Base-by-base conservation (phyloP, 805 yeast species). In the Suhomyces pyralidae region DNA sequence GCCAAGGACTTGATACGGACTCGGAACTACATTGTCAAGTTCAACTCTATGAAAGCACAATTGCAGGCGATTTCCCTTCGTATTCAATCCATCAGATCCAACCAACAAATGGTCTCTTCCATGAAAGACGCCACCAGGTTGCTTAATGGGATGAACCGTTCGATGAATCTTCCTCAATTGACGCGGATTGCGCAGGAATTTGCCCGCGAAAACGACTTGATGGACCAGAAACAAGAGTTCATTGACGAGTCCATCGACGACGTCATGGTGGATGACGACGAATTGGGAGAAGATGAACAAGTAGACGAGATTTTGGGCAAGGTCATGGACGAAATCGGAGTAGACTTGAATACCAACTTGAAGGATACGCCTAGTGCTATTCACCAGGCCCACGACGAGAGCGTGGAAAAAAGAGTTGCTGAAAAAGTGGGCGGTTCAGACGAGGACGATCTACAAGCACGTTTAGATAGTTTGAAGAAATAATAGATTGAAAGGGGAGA, bases 151-250 rank as follows among this genome's bases (percentile, higher is more conserved):
- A 88, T 94, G 96, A 94, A 94, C 68, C 77, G 85, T 62, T 83
- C 83, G 52, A 88, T 94, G 96, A 94, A 96, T 64, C 71, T 94
- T 56, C 97, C 97, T 1, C 96, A 89, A 60, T 74, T 94, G 55
- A 86, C 90, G 52, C 81, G 86, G 55, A 94, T 94, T 19, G 90
- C 97, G 2, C 92, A 90, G 88, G 98, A 94, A 62, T 94, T 94
- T 69, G 96, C 94, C 63, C 84, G 83, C 62, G 96, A 93, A 64
- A 90, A 88, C 69, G 99, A 96, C 66, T 75, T 96, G 61, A 94
- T 94, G 98, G 97, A 93, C 69, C 99, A 94, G 73, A 86, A 96
- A 64, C 98, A 96, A 69, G 99, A 96, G 68, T 90, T 96, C 83
- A 94, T 94, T 88, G 99, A 94, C 66, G 99, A 94, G 66, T 96